Conservation (phyloP, 139 green algal species). For the Chlamydomonas asymmetrica region DNA sequence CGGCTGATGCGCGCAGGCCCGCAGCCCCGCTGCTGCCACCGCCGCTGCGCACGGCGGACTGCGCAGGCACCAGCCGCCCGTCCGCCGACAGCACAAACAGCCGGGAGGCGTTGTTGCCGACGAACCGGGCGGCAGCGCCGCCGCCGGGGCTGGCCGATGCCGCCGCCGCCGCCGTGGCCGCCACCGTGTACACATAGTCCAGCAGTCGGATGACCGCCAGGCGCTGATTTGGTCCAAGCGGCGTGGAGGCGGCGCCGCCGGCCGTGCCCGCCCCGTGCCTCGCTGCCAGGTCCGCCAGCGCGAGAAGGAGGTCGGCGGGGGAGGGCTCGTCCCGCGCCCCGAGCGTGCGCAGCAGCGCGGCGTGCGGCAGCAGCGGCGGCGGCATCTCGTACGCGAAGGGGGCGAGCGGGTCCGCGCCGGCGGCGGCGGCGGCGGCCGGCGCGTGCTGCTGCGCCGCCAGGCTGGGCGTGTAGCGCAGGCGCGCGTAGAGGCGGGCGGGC, state of each 20-base stretch:
- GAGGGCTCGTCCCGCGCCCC: slow-evolving; percentile 50
- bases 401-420: slow-evolving; percentile 53
- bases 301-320: slow-evolving; percentile 24
- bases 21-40: slow-evolving; percentile 14
- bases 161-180: background rate
- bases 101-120: background rate
- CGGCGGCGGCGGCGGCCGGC: no score
- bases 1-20: background rate
- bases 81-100: slow-evolving; percentile 41
- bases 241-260: background rate
- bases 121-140: background rate
- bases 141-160: background rate
- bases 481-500: slow-evolving; percentile 50
- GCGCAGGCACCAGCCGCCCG: slow-evolving; percentile 34
- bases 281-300: slow-evolving; percentile 30
- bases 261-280: no score
- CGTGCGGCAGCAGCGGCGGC: slow-evolving; percentile 33
- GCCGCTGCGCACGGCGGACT: slow-evolving; percentile 26
- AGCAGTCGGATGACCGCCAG: slow-evolving; percentile 51
- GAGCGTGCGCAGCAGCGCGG: slow-evolving; percentile 50
- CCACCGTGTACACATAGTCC: slow-evolving; percentile 7
- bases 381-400: slow-evolving; percentile 74
- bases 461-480: no score
- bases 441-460: no score
- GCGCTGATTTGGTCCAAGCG: slow-evolving; percentile 62